These are phyloP conservation scores for Salicornia ramosissima DNA, from an alignment of 148 eudicot species.

Conservation along the genomic window DNA sequence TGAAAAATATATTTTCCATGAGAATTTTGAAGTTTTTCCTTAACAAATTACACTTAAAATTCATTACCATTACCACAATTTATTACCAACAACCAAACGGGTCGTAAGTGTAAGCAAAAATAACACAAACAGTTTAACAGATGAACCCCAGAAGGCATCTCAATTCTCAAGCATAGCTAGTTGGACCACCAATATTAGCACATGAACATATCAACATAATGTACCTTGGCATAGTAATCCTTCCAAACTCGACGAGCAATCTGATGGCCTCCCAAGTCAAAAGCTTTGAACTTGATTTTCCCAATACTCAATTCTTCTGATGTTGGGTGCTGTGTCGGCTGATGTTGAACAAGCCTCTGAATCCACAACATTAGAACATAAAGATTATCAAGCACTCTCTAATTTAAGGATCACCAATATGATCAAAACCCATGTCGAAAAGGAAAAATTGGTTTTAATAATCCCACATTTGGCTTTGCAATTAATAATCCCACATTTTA, in stretches of 20 bases:
- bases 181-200: conserved; percentile 1
- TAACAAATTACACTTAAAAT: no score
- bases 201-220: conserved; percentile 1
- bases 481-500: no score
- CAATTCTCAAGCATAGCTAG: background rate
- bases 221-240: conserved; percentile 69
- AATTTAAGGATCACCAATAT: background rate
- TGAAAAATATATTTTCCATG: no score
- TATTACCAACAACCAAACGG: no score
- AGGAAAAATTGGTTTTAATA: background rate
- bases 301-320: conserved; percentile 79
- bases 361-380: conserved; percentile 15
- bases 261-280: conserved; percentile 80
- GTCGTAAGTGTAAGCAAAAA: no score
- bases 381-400: conserved; percentile 11
- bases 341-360: conserved; percentile 72
- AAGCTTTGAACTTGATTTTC: conserved; percentile 71
- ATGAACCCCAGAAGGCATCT: background rate
- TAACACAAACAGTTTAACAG: no score
- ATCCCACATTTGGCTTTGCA: no score
- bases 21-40: no score
- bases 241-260: conserved; percentile 74
- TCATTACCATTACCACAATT: no score
- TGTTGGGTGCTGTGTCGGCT: conserved; percentile 69
- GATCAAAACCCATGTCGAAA: background rate